Percentiles rank a stretch among this genome's conserved stretches.
These are phyloP conservation scores for Colletotrichum endophyticum DNA, from an alignment of 2,329 filamentous ascomycete genomes.

Conservation along the genomic window DNA sequence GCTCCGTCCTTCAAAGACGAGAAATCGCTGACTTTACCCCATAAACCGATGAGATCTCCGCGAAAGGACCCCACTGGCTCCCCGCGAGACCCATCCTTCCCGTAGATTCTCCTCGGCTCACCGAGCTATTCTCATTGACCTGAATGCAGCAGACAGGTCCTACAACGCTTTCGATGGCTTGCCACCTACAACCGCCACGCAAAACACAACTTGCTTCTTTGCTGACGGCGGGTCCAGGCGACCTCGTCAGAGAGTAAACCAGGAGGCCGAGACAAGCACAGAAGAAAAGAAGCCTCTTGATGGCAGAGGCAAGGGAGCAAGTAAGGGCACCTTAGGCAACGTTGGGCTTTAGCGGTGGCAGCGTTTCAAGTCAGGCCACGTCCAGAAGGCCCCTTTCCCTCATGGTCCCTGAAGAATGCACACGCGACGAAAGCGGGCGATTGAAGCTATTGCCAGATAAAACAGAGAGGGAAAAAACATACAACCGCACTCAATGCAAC, in stretches of 20 bases:
- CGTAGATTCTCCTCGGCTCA: neutral
- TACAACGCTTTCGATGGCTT: neutral
- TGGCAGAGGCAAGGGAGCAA: neutral
- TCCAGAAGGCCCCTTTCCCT: neutral
- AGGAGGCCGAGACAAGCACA: neutral
- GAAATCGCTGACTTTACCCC: slow-evolving; percentile 2
- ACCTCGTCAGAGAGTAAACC: neutral
- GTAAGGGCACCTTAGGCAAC: neutral
- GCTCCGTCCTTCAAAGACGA: neutral
- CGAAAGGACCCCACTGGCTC: neutral
- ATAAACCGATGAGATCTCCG: neutral
- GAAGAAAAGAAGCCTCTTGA: neutral
- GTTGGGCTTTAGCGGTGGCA: neutral
- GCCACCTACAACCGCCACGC: neutral
- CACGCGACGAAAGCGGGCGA: neutral
- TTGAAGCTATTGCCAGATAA: neutral
- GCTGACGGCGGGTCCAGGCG: neutral
- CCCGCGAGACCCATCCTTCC: slow-evolving; percentile 11
- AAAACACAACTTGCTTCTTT: neutral
- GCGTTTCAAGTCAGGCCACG: neutral
- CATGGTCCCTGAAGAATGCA: neutral
- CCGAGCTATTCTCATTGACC: neutral
- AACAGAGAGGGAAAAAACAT: neutral
- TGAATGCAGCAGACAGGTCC: neutral
- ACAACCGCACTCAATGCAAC: neutral